Base-by-base conservation (phyloP, 2,329 filamentous ascomycete species). In the Diaporthe longicolla region DNA sequence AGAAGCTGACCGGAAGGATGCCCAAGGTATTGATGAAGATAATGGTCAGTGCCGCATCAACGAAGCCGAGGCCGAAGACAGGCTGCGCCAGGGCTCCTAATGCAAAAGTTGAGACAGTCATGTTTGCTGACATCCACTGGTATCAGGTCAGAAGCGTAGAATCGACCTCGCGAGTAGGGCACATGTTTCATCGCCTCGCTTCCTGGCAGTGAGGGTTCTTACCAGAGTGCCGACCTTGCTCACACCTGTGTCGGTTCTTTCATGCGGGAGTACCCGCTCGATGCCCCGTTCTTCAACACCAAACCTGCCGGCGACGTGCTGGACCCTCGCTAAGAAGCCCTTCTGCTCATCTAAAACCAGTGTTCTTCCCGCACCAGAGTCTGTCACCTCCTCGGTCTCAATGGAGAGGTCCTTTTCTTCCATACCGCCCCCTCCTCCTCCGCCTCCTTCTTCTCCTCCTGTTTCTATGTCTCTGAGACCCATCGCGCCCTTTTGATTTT, bases 11-110 rank as follows among this genome's bases (percentile, higher is more conserved):
- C 0, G 93, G 92, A 65, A 92, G 79, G 65, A 93, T 88, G n/a
- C 92, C 93, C 13, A 96, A 84, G 6, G 94, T 80, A 78, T 95
- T 95, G 85, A 95, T 89, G 83, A 95, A 94, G 70, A 96, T 82
- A 74, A 93, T 92, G 43, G 91, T 89, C 59, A 96, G 84, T 45
- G 93, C 90, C 10, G 92, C 90, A 79, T 96, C 94, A 65, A 92
- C 85, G 77, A 94, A 95, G 13, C 93, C 93, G 11, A 96, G 87
- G 11, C 83, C 82, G 82, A 94, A 95, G 32, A 94, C 83, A 11
- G 91, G 88, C n/a, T 91, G 87, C 1, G 89, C 92, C 8, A 93
- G 88, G 24, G 93, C 89, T 59, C 93, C 94, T 72, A 95, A 92
- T 65, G 94, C 93, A 79, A 95, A 94, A 19, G 92, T 92, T 32